Evolutionary conservation across 2,329 filamentous ascomycete species (phyloP), one percentile per base, ranked within the genome.

Genomic region (Parafenestella ontariensis): DNA sequence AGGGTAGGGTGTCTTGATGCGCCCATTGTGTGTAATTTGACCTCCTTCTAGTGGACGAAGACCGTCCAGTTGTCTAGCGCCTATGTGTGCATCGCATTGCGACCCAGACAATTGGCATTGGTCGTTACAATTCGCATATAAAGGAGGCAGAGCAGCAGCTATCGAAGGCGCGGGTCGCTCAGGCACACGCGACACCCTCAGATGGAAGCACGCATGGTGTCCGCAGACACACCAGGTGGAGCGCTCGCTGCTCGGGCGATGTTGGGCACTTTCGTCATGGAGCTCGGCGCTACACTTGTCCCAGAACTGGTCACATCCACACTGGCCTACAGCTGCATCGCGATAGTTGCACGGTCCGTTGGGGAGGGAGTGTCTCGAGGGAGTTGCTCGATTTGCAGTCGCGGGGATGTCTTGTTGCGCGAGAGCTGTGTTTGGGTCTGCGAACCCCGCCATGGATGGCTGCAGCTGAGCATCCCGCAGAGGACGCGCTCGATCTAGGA

Each of bases 201-300:
- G 71, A 72, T 85, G 83, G 65, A 81, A 85, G 69, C 83, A 85
- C 6, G 82, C 82, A 76, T 85, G 83, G 68, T 85, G 83, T 36
- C 80, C 80, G 62, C 83, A 85, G 50, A 81, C 79, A 70, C 83
- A 85, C 72, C 68, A 78, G 2, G 78, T 78, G 20, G 71, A 73
- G 58, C 68, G 68, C 59, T 69, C 59, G 46, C 62, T 70, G 56
- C 59, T 56, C 11, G 63, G 52, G 29, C 58, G 65, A 48, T 70
- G 56, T 41, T 68, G 61, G 15, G 46, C 49, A 47, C 69, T 72
- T 13, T 58, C 66, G 21, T 70, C 63, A 44, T 76, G 69, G 18
- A 74, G 52, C 34, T 74, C 68, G 45, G 64, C 70, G 43, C 68
- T 75, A 40, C 58, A 46, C 45, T 69, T 70, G 54, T 74, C 72